phyloP scores from a whole-genome alignment of 768 basidiomycete genomes.

The Mycena polygramma region DNA sequence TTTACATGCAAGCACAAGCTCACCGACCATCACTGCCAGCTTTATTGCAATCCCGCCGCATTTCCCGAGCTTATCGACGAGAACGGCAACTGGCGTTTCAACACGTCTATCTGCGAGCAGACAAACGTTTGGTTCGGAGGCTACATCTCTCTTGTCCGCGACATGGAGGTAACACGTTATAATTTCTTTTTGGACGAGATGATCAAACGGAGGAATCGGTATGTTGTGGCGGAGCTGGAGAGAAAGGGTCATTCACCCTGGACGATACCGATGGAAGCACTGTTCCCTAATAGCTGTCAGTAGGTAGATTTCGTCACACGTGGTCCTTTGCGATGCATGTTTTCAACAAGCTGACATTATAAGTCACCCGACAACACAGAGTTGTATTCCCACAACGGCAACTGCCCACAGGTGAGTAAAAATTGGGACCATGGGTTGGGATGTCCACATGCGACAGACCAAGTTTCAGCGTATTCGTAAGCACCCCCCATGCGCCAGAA shows the following conservation, averaged over 20 bases:
- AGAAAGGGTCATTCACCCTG: background rate
- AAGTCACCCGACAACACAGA: no score
- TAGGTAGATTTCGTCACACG: no score
- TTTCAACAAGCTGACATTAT: no score
- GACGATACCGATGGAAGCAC: background rate
- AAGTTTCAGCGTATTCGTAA: no score
- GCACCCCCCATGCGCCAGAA: no score
- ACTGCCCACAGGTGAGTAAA: no score
- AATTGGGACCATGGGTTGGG: no score
- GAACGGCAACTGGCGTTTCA: constrained; percentile 1
- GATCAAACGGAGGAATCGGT: background rate
- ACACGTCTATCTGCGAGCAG: constrained; percentile 4
- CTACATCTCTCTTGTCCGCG: background rate
- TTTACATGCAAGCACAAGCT: constrained; percentile 33
- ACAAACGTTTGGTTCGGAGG: background rate
- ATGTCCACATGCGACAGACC: no score
- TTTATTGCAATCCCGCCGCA: constrained; percentile 32
- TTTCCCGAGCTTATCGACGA: background rate
- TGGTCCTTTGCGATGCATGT: no score
- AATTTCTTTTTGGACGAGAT: constrained; percentile 1
- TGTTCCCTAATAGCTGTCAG: background rate
- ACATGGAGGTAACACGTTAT: background rate
- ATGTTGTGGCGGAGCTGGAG: background rate
- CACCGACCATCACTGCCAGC: constrained; percentile 22
- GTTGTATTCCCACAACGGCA: no score